Evolutionary conservation across 192 early-diverging fungal genomes (phyloP).

Genomic region (Umbelopsis sp.): DNA sequence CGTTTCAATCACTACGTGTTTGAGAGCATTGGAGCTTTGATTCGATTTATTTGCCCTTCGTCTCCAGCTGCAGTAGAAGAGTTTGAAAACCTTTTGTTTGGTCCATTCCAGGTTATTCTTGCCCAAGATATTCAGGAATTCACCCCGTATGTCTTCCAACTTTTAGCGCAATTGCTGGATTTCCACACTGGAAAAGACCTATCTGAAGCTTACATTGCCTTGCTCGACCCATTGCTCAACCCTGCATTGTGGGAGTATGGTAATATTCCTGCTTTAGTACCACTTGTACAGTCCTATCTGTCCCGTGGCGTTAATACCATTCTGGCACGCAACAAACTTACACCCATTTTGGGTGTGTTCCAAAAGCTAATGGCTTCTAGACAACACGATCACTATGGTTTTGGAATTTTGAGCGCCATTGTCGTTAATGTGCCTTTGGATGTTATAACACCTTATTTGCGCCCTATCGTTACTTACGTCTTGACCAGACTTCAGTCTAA

Average conservation of each 20-base stretch:
- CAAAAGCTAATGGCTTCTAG: constrained; percentile 88
- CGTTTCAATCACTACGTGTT: constrained; percentile 98
- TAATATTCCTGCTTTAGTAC: constrained; percentile 94
- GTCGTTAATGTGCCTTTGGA: constrained; percentile 75
- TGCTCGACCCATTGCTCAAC: constrained; percentile 79
- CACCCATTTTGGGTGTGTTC: constrained; percentile 89
- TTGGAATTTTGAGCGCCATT: constrained; percentile 79
- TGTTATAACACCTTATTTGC: constrained; percentile 50
- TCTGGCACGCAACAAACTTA: constrained; percentile 69
- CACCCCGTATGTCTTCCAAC: constrained; percentile 96
- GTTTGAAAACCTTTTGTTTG: constrained; percentile 89
- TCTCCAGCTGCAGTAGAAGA: constrained; percentile 67
- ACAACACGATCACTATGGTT: constrained; percentile 84
- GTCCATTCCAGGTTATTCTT: constrained; percentile 88
- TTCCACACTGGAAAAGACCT: constrained; percentile 68
- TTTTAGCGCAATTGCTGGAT: constrained; percentile 86
- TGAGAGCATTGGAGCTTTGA: constrained; percentile 88
- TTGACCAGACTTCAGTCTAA: constrained; percentile 54
- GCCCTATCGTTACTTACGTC: constrained; percentile 47
- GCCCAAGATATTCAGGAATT: constrained; percentile 87
- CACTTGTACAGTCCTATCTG: constrained; percentile 86
- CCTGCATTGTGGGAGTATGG: constrained; percentile 91
- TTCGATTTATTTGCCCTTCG: constrained; percentile 80
- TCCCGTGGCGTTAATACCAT: constrained; percentile 71
- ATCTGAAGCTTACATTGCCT: constrained; percentile 69